phyloP scores from a whole-genome alignment of 768 basidiomycete species.

The Boletus pseudopeckii region DNA sequence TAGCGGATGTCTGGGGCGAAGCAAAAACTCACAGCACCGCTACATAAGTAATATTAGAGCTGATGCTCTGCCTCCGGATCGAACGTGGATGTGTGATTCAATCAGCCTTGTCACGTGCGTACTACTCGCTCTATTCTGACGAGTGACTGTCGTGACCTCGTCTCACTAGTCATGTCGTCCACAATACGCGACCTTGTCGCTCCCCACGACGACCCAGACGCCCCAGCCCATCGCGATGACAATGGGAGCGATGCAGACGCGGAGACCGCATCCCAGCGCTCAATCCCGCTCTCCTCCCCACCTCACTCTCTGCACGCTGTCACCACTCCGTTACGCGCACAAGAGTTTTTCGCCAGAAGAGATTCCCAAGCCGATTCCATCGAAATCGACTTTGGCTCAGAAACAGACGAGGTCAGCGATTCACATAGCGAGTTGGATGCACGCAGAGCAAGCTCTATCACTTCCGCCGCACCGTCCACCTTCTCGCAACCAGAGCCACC shows the following conservation, averaged over 20 bases:
- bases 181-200: slow-evolving; percentile 2
- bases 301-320: slow-evolving; percentile 46
- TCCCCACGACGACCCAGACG: slow-evolving; percentile 5
- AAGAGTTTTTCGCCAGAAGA: slow-evolving; percentile 37
- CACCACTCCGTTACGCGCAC: slow-evolving; percentile 18
- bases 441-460: slow-evolving; percentile 46
- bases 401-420: slow-evolving; percentile 51
- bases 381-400: slow-evolving; percentile 53
- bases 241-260: slow-evolving; percentile 54
- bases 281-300: slow-evolving; percentile 71
- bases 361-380: slow-evolving; percentile 46
- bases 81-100: background rate
- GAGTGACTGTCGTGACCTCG: background rate
- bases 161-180: slow-evolving; percentile 12
- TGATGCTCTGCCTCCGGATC: background rate
- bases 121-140: background rate
- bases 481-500: slow-evolving; percentile 34
- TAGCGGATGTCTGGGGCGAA: background rate
- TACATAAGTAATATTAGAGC: background rate
- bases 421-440: slow-evolving; percentile 36
- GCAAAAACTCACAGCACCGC: background rate
- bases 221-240: slow-evolving; percentile 17
- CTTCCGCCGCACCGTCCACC: slow-evolving; percentile 49
- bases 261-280: slow-evolving; percentile 77
- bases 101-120: slow-evolving; percentile 17